A percentile compares a stretch with the other conserved stretches of the same genome.
phyloP scores from a whole-genome alignment of 2,329 filamentous ascomycete genomes.

The Davidsoniella eucalypti region DNA sequence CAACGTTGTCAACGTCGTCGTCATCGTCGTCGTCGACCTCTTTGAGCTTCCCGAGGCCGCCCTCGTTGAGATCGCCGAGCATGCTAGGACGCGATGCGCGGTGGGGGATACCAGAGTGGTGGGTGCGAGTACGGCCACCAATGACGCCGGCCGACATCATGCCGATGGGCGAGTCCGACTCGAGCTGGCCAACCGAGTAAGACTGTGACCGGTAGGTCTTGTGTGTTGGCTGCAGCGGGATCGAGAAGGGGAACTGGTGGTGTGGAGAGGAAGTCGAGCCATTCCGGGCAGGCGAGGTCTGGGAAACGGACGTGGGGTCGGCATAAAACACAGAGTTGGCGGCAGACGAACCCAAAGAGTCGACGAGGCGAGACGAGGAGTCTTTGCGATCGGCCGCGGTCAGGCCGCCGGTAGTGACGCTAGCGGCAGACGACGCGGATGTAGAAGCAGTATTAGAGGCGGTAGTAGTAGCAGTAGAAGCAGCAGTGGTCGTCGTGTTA shows the following conservation, averaged over 20 bases:
- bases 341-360: conserved; percentile 51
- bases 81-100: conserved; percentile 65
- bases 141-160: conserved; percentile 31
- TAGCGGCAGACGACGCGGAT: background rate
- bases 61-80: conserved; percentile 54
- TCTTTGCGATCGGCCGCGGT: conserved; percentile 49
- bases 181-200: conserved; percentile 84
- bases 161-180: conserved; percentile 40
- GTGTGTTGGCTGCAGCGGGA: conserved; percentile 74
- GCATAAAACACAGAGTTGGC: conserved; percentile 31
- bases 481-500: background rate
- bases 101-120: conserved; percentile 56
- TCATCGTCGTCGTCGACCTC: conserved; percentile 55
- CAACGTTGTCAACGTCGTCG: conserved; percentile 43
- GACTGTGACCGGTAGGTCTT: conserved; percentile 93
- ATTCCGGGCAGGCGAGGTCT: conserved; percentile 34
- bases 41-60: conserved; percentile 50
- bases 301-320: conserved; percentile 26
- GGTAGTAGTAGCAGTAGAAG: background rate
- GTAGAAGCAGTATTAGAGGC: background rate
- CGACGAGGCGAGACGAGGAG: conserved; percentile 53
- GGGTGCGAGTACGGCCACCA: conserved; percentile 33
- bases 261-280: conserved; percentile 32
- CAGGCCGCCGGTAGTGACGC: background rate
- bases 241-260: conserved; percentile 62